Percentiles rank a stretch among this genome's conserved stretches.
Evolutionary conservation across 345 rosid genomes (phyloP).

Genomic region (Leavenworthia alabamica): DNA sequence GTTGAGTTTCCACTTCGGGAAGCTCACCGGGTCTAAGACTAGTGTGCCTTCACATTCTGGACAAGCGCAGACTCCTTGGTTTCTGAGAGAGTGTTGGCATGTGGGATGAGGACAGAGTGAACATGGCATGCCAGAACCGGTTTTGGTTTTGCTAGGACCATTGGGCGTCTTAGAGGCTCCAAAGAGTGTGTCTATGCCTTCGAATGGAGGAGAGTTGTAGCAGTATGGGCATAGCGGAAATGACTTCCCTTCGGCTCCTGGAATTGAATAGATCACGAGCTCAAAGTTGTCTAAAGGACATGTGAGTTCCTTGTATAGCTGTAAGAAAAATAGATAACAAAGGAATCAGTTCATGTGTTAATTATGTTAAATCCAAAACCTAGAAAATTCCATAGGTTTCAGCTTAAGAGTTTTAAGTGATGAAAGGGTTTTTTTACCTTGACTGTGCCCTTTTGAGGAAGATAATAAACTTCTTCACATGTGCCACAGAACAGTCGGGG

Average conservation of each 20-base stretch:
- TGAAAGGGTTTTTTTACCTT: constrained; percentile 47
- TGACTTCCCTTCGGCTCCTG: constrained; percentile 90
- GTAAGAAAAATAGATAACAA: constrained; percentile 20
- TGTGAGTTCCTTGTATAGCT: constrained; percentile 90
- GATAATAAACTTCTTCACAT: constrained; percentile 92
- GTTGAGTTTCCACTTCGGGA: constrained; percentile 91
- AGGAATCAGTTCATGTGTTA: background rate
- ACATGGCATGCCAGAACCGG: constrained; percentile 94
- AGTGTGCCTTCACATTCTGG: constrained; percentile 92
- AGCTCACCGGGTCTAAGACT: constrained; percentile 75
- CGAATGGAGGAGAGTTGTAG: constrained; percentile 88
- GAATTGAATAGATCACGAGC: constrained; percentile 82
- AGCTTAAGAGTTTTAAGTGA: background rate
- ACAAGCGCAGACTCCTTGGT: constrained; percentile 96
- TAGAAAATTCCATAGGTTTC: background rate
- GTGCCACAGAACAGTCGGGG: constrained; percentile 79
- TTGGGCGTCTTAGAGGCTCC: constrained; percentile 39
- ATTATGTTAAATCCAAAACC: background rate
- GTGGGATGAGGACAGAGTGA: constrained; percentile 89
- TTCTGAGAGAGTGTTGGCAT: constrained; percentile 69
- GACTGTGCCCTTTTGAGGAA: constrained; percentile 85
- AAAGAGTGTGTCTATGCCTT: constrained; percentile 63
- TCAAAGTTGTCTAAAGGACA: constrained; percentile 94
- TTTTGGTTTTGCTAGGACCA: constrained; percentile 45
- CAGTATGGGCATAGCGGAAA: constrained; percentile 92